Percentiles rank a stretch among this genome's conserved stretches.
phyloP scores from a whole-genome alignment of 345 rosid species.

The Arabidopsis suecica region DNA sequence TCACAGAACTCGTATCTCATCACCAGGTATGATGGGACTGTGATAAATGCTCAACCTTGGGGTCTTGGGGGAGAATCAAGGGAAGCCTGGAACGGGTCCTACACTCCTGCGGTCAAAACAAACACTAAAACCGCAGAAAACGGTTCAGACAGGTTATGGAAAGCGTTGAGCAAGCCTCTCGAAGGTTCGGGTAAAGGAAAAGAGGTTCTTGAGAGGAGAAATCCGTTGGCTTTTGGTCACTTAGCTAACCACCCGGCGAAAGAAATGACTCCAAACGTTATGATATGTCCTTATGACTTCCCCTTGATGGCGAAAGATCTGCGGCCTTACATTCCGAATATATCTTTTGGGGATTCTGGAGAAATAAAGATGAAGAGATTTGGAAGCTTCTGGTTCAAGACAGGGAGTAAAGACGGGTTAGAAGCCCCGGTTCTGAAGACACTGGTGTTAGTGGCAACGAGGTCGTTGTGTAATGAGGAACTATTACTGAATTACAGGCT shows the following conservation, averaged over 20 bases:
- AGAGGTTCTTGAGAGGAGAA: slow-evolving; percentile 79
- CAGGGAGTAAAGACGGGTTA: slow-evolving; percentile 45
- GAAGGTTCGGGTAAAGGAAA: slow-evolving; percentile 48
- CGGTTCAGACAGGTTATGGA: slow-evolving; percentile 77
- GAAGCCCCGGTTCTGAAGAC: slow-evolving; percentile 61
- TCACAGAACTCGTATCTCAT: slow-evolving; percentile 80
- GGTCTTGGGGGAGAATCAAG: slow-evolving; percentile 72
- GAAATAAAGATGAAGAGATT: slow-evolving; percentile 79
- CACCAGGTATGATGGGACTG: slow-evolving; percentile 90
- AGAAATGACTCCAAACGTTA: slow-evolving; percentile 79
- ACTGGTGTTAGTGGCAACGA: slow-evolving; percentile 81
- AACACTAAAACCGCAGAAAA: slow-evolving; percentile 45
- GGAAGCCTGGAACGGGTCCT: slow-evolving; percentile 73
- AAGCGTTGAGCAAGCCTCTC: slow-evolving; percentile 73
- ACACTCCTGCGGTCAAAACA: slow-evolving; percentile 37
- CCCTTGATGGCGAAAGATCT: slow-evolving; percentile 64
- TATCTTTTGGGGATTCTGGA: slow-evolving; percentile 66
- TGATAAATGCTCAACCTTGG: slow-evolving; percentile 94
- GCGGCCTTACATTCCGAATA: slow-evolving; percentile 80
- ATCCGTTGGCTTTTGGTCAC: slow-evolving; percentile 91
- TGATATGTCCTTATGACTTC: slow-evolving; percentile 88
- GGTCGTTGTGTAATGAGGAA: slow-evolving; percentile 71
- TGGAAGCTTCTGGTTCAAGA: slow-evolving; percentile 92
- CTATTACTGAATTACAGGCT: slow-evolving; percentile 82
- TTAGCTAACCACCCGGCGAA: slow-evolving; percentile 86